Conservation (phyloP, 352 stramenopile genomes). For the Pythium coloratum region DNA sequence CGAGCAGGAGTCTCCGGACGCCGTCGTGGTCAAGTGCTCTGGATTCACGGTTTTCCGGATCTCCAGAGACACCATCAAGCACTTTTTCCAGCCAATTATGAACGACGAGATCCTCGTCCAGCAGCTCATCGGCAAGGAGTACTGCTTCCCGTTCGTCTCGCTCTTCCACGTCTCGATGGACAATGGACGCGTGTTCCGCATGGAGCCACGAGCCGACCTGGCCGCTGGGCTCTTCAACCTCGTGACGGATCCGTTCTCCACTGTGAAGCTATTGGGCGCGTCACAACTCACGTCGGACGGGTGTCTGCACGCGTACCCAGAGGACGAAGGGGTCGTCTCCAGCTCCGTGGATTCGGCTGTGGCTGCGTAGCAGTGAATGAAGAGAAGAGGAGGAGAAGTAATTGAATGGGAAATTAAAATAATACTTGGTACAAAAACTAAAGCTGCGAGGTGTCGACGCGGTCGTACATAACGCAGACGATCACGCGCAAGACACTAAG, state of each 20-base stretch:
- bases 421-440: neutral
- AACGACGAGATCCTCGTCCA: conserved; percentile 63
- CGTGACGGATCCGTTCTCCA: conserved; percentile 53
- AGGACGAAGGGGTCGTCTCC: conserved; percentile 7
- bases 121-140: conserved; percentile 56
- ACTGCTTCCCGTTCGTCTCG: conserved; percentile 53
- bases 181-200: conserved; percentile 44
- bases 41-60: conserved; percentile 52
- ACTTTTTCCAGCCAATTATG: conserved; percentile 62
- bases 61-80: conserved; percentile 57
- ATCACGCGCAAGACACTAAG: conserved; percentile 60
- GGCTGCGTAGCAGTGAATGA: neutral
- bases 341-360: neutral
- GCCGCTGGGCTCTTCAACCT: conserved; percentile 52
- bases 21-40: conserved; percentile 43
- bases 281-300: conserved; percentile 55
- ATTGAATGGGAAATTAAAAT: neutral
- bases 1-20: conserved; percentile 29
- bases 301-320: conserved; percentile 51
- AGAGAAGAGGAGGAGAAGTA: neutral
- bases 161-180: conserved; percentile 53
- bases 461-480: conserved; percentile 56
- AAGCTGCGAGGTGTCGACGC: conserved; percentile 16
- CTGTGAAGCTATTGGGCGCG: conserved; percentile 50
- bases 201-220: conserved; percentile 55